These are phyloP conservation scores for Tranzscheliella williamsii DNA, from an alignment of 1,284 basidiomycete species.

Conservation along the genomic window DNA sequence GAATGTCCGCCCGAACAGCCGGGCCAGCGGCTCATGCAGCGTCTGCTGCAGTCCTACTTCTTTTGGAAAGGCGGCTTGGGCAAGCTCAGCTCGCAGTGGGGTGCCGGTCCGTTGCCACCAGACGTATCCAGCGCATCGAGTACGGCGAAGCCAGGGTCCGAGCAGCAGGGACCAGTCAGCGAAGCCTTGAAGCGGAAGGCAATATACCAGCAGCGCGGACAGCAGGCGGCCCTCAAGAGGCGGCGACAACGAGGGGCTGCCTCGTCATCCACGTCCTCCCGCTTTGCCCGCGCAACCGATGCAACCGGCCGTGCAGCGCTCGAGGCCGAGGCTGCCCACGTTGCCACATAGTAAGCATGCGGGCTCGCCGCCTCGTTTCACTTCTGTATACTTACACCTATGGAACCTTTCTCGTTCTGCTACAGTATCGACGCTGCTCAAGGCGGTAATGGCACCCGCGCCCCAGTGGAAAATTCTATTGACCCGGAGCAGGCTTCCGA, in stretches of 20 bases:
- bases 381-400: background rate
- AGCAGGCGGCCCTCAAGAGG: constrained; percentile 60
- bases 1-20: constrained; percentile 22
- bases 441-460: constrained; percentile 4
- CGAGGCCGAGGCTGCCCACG: constrained; percentile 66
- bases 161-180: constrained; percentile 7
- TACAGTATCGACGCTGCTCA: constrained; percentile 12
- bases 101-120: constrained; percentile 1
- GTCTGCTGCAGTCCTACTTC: constrained; percentile 73
- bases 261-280: constrained; percentile 1
- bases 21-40: constrained; percentile 73
- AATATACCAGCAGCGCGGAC: constrained; percentile 23
- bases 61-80: constrained; percentile 77
- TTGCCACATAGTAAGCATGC: constrained; percentile 69
- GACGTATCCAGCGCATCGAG: constrained; percentile 3
- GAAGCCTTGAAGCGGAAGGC: constrained; percentile 52
- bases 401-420: no score
- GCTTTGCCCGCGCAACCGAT: constrained; percentile 11
- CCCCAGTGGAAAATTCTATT: no score
- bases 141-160: background rate
- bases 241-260: constrained; percentile 60
- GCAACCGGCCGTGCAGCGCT: constrained; percentile 23
- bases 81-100: constrained; percentile 51
- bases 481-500: constrained; percentile 12
- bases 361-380: background rate